Conservation (phyloP, 2,329 filamentous ascomycete genomes). For the Penicillium sp. region DNA sequence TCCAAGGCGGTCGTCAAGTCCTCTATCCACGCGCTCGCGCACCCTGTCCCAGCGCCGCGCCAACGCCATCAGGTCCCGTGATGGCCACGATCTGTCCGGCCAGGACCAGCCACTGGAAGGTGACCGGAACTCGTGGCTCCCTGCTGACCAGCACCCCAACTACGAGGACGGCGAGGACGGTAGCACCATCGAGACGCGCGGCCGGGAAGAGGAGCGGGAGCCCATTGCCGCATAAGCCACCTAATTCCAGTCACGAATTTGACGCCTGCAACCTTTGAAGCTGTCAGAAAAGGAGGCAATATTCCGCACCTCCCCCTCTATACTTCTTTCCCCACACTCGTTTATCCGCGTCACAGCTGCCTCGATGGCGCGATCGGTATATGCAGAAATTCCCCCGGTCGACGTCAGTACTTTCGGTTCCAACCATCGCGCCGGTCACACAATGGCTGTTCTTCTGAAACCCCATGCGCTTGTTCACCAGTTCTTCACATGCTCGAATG, state of each 20-base stretch:
- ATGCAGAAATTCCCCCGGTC: background rate
- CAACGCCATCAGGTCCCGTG: slow-evolving; percentile 64
- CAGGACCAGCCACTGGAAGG: slow-evolving; percentile 76
- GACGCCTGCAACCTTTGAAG: slow-evolving; percentile 2
- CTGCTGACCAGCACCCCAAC: slow-evolving; percentile 56
- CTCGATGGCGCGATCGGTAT: slow-evolving; percentile 1
- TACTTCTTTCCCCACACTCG: background rate
- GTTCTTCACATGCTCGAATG: slow-evolving; percentile 4
- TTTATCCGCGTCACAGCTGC: slow-evolving; percentile 1
- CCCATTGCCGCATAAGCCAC: slow-evolving; percentile 21
- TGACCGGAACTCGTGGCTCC: slow-evolving; percentile 75
- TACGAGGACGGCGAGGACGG: slow-evolving; percentile 44
- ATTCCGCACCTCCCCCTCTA: background rate
- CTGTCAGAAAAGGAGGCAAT: background rate
- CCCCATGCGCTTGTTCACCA: background rate
- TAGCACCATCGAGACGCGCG: slow-evolving; percentile 31
- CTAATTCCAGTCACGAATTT: slow-evolving; percentile 7
- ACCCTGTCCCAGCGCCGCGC: slow-evolving; percentile 80
- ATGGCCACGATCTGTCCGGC: slow-evolving; percentile 73
- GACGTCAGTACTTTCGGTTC: background rate
- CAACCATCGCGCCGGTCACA: background rate
- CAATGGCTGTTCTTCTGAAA: background rate
- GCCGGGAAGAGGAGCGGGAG: slow-evolving; percentile 36
- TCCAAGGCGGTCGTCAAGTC: slow-evolving; percentile 83
- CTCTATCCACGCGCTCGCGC: slow-evolving; percentile 79